Evolutionary conservation across 176 grass and related monocot species (phyloP).

Genomic region (Lolium rigidum): DNA sequence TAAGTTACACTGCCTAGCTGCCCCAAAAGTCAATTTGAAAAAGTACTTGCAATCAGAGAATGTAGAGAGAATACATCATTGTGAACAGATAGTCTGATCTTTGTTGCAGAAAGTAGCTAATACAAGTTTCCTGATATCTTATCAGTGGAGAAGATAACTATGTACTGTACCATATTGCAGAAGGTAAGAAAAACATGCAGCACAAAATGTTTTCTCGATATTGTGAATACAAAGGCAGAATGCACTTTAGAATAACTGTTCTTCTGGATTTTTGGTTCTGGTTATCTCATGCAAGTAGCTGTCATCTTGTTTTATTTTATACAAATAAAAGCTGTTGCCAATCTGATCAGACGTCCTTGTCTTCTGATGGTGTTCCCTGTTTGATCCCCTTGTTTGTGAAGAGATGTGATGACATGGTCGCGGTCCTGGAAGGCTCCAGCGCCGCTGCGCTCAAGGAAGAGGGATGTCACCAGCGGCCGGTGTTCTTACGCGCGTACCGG

Average conservation of each 20-base stretch:
- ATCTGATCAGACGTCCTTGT: background rate
- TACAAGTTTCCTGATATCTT: background rate
- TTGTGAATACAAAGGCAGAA: background rate
- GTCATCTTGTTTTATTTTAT: background rate
- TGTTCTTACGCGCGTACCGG: background rate
- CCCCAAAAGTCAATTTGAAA: background rate
- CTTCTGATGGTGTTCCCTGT: no score
- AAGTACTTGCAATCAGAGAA: background rate
- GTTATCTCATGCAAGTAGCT: background rate
- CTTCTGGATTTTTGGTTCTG: background rate
- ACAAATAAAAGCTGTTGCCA: background rate
- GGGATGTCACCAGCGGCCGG: background rate
- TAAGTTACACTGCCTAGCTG: background rate
- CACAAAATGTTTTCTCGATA: background rate
- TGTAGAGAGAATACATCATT: background rate
- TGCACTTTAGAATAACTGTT: background rate
- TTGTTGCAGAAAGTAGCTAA: background rate
- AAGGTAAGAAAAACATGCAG: background rate
- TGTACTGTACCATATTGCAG: background rate
- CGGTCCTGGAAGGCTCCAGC: no score
- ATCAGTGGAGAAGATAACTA: background rate
- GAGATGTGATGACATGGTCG: background rate
- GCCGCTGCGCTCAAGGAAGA: background rate
- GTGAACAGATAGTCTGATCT: background rate
- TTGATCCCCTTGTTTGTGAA: background rate